These are phyloP conservation scores for Tuber magnatum DNA, from an alignment of 495 filamentous ascomycete species.

Conservation along the genomic window DNA sequence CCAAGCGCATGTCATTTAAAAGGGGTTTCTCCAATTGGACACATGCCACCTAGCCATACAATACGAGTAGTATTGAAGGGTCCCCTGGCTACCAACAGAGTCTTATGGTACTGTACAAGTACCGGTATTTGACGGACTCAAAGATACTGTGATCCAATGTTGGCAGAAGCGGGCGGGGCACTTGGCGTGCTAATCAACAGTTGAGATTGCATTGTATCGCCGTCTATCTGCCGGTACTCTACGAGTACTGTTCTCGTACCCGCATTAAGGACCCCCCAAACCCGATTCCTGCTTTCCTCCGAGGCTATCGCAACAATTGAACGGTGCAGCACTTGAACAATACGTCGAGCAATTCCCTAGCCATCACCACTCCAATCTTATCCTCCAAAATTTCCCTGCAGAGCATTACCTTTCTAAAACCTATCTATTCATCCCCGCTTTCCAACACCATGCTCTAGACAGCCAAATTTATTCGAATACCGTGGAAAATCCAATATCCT, in stretches of 20 bases:
- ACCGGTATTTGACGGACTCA: no score
- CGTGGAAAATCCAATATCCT: neutral
- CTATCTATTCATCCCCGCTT: neutral
- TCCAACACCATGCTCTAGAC: neutral
- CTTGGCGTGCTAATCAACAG: no score
- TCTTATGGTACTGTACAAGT: no score
- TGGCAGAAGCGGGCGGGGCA: no score
- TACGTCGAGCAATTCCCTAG: neutral
- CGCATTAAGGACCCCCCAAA: neutral
- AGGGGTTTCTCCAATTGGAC: no score
- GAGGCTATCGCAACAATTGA: neutral
- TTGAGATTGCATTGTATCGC: no score
- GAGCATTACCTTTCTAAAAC: neutral
- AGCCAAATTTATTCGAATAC: neutral
- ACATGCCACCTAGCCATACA: no score
- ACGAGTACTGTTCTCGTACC: neutral
- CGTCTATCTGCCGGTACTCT: no score
- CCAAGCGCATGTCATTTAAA: no score
- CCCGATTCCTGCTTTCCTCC: neutral
- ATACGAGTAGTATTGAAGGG: no score
- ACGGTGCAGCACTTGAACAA: neutral
- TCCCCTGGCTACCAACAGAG: no score
- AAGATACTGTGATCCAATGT: no score
- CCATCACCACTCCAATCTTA: neutral
- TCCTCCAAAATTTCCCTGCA: neutral